Evolutionary conservation across 2,329 filamentous ascomycete species (phyloP).

Genomic region (Niveomyces coronatus): DNA sequence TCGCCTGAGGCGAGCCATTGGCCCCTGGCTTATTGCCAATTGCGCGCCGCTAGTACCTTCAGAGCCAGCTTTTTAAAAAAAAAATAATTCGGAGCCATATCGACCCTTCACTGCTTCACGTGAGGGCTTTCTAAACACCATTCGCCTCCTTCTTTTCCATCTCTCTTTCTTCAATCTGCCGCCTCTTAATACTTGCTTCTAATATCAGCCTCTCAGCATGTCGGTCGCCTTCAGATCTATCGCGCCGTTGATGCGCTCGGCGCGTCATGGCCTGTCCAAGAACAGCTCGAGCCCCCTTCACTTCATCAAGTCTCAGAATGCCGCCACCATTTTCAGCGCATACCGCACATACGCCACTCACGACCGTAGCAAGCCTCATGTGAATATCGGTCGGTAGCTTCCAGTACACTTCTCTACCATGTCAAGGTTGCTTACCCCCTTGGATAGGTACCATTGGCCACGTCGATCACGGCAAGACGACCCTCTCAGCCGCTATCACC

Average conservation of each 20-base stretch:
- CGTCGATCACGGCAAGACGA: conserved; percentile 99
- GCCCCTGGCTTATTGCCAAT: conserved; percentile 6
- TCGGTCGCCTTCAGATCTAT: conserved; percentile 69
- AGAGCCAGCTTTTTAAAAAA: no score
- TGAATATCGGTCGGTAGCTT: conserved; percentile 70
- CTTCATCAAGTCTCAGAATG: conserved; percentile 52
- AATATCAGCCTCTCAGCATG: conserved; percentile 46
- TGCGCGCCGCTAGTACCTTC: conserved; percentile 20
- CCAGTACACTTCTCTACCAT: not conserved
- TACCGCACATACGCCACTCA: conserved; percentile 60
- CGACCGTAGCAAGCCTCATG: conserved; percentile 89
- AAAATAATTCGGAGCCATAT: no score
- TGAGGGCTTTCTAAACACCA: conserved; percentile 14
- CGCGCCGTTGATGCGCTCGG: conserved; percentile 71
- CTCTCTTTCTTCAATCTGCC: conserved; percentile 17
- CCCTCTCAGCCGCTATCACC: conserved; percentile 95
- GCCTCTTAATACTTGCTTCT: conserved; percentile 16
- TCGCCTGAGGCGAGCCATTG: conserved; percentile 1
- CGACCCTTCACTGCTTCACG: conserved; percentile 14
- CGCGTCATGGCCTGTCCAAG: conserved; percentile 61
- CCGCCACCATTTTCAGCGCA: conserved; percentile 54
- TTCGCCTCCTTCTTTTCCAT: conserved; percentile 11
- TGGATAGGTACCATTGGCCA: conserved; percentile 83
- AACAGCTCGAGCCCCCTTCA: conserved; percentile 69
- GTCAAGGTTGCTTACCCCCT: conserved; percentile 12